Conservation (phyloP, 345 rosid genomes). For the Nasturtium officinale region DNA sequence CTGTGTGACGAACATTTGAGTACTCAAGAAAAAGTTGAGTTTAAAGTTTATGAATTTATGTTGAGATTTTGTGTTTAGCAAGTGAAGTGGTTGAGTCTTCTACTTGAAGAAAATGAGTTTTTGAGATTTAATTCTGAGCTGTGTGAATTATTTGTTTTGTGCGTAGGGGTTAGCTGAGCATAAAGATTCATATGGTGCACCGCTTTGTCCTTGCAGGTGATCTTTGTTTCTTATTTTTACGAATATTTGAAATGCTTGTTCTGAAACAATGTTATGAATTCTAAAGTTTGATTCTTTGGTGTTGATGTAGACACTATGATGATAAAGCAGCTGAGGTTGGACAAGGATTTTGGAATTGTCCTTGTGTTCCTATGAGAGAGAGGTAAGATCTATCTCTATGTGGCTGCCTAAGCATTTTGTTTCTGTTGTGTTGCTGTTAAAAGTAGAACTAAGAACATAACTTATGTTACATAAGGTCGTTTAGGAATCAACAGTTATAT, state of each 20-base stretch:
- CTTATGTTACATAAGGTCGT: too few relatives aligned
- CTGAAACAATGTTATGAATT: neutral
- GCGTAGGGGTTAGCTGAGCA: slow-evolving; percentile 92
- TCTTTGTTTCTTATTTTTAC: slow-evolving; percentile 28
- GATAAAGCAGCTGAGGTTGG: slow-evolving; percentile 88
- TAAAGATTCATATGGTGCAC: slow-evolving; percentile 86
- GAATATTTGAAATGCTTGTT: neutral
- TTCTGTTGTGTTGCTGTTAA: neutral
- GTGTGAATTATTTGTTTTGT: neutral
- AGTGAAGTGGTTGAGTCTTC: neutral
- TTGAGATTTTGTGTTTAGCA: neutral
- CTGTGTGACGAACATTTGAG: too few relatives aligned
- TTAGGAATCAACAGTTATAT: neutral
- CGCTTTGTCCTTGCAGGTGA: slow-evolving; percentile 42
- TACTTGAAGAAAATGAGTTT: neutral
- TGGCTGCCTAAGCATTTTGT: neutral
- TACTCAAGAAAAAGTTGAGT: neutral
- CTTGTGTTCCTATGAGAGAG: slow-evolving; percentile 99
- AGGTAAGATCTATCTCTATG: slow-evolving; percentile 51
- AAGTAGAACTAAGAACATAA: neutral
- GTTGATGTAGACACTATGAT: slow-evolving; percentile 80
- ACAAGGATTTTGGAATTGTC: slow-evolving; percentile 98
- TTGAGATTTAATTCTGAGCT: neutral
- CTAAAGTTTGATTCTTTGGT: neutral
- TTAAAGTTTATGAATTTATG: neutral